Percentiles rank a stretch among this genome's conserved stretches.
These are phyloP conservation scores for Hericium alpestre DNA, from an alignment of 768 basidiomycete genomes.

Conservation along the genomic window DNA sequence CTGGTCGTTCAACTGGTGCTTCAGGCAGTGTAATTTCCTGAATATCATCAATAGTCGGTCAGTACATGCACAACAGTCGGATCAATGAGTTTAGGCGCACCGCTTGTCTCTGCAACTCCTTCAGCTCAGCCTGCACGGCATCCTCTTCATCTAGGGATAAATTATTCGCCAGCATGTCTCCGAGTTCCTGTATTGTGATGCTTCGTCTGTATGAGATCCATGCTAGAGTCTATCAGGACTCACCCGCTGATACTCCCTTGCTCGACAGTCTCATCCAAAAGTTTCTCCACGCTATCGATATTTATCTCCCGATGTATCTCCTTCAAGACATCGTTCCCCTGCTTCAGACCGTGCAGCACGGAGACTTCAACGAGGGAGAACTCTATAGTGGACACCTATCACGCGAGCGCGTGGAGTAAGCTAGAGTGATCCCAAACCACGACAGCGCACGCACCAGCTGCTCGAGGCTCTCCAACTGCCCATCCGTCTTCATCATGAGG, in stretches of 20 bases:
- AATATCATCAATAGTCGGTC: constrained; percentile 21
- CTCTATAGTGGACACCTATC: constrained; percentile 89
- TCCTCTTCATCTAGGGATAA: constrained; percentile 89
- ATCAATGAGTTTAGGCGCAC: constrained; percentile 28
- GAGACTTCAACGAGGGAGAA: constrained; percentile 92
- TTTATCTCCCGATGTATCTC: constrained; percentile 93
- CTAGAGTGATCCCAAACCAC: not conserved
- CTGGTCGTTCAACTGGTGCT: constrained; percentile 15
- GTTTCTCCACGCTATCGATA: constrained; percentile 82
- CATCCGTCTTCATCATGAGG: constrained; percentile 78
- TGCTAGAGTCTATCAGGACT: constrained; percentile 11
- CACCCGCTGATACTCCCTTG: constrained; percentile 83
- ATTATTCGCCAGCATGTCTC: constrained; percentile 72
- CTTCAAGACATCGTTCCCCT: constrained; percentile 87
- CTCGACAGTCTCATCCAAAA: constrained; percentile 92
- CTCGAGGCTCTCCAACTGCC: constrained; percentile 80
- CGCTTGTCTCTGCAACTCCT: constrained; percentile 50
- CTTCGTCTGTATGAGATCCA: not conserved
- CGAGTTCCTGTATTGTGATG: constrained; percentile 61
- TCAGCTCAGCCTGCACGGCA: constrained; percentile 78
- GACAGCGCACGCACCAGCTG: constrained; percentile 51
- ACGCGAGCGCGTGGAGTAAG: not conserved
- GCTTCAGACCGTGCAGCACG: constrained; percentile 83
- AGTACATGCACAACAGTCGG: not conserved
- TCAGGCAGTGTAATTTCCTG: constrained; percentile 1